Conservation (phyloP, 148 eudicot species). For the Simmondsia chinensis region DNA sequence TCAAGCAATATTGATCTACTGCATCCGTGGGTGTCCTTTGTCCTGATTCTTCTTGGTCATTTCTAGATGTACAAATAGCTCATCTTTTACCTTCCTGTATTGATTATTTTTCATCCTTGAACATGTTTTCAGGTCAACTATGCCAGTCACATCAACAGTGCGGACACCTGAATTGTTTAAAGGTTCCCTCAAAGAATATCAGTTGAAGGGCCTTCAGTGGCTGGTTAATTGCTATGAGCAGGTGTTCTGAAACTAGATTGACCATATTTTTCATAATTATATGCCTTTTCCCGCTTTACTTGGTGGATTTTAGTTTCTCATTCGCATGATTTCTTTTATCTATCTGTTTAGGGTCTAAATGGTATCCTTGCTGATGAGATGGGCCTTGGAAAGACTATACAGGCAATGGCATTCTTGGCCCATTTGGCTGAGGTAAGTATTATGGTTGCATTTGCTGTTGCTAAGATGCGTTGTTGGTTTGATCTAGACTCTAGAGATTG, state of each 20-base stretch:
- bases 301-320: constrained; percentile 1
- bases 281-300: not conserved
- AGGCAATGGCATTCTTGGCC: constrained; percentile 98
- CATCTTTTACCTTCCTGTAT: constrained; percentile 1
- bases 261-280: not conserved
- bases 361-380: constrained; percentile 99
- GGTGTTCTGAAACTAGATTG: constrained; percentile 29
- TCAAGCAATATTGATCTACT: constrained; percentile 83
- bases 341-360: constrained; percentile 73
- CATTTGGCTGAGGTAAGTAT: constrained; percentile 91
- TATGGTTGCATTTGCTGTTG: not conserved
- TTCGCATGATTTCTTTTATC: not conserved
- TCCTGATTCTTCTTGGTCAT: not conserved
- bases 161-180: constrained; percentile 83
- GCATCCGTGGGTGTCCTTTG: constrained; percentile 65
- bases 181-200: constrained; percentile 93
- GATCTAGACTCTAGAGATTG: too few species aligned
- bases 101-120: constrained; percentile 2
- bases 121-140: constrained; percentile 59
- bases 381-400: constrained; percentile 98
- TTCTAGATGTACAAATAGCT: constrained; percentile 4
- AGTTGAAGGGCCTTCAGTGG: constrained; percentile 98
- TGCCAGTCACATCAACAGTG: constrained; percentile 92
- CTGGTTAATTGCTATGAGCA: constrained; percentile 98
- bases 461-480: too few species aligned